A percentile compares a stretch with the other conserved stretches of the same genome.
phyloP scores from a whole-genome alignment of 768 basidiomycete genomes.

The Mrakia blollopis region DNA sequence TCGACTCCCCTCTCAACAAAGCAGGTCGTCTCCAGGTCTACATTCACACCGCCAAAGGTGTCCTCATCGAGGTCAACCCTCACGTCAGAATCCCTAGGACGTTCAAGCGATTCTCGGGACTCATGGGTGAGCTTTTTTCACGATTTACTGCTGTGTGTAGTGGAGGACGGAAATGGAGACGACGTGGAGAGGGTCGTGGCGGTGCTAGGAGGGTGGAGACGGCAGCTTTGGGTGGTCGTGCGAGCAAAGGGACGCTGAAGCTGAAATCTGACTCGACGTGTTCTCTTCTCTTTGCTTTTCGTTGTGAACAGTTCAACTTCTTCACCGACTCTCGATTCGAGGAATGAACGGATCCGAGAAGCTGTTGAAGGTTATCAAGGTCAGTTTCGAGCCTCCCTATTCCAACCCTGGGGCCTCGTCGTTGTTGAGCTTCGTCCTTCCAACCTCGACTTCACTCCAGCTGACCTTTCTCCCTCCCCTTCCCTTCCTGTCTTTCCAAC shows the following conservation, averaged over 20 bases:
- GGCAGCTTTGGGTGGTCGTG: too few species aligned
- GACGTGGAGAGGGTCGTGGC: too few species aligned
- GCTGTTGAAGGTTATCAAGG: slow-evolving; percentile 93
- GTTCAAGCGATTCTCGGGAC: slow-evolving; percentile 95
- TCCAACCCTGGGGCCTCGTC: too few species aligned
- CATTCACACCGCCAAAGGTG: slow-evolving; percentile 93
- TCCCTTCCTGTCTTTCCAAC: not conserved
- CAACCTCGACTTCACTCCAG: not conserved
- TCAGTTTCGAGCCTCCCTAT: slow-evolving; percentile 42
- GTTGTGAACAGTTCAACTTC: slow-evolving; percentile 91
- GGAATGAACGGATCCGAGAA: slow-evolving; percentile 97
- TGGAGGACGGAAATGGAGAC: too few species aligned
- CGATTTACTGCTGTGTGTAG: not conserved
- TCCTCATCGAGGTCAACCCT: slow-evolving; percentile 96
- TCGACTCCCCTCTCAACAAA: slow-evolving; percentile 98
- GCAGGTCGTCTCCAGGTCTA: slow-evolving; percentile 94
- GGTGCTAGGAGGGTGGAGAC: too few species aligned
- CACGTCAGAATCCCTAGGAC: slow-evolving; percentile 95
- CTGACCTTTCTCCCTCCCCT: not conserved
- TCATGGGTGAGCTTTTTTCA: slow-evolving; percentile 72
- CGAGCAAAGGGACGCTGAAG: not conserved
- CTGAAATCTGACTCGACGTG: not conserved
- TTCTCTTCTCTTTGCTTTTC: not conserved
- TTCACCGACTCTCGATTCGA: slow-evolving; percentile 91
- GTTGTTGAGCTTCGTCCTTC: not conserved